A percentile compares a stretch with the other conserved stretches of the same genome.
phyloP scores from a whole-genome alignment of 179 eudicot species.

The Beta corolliflora region DNA sequence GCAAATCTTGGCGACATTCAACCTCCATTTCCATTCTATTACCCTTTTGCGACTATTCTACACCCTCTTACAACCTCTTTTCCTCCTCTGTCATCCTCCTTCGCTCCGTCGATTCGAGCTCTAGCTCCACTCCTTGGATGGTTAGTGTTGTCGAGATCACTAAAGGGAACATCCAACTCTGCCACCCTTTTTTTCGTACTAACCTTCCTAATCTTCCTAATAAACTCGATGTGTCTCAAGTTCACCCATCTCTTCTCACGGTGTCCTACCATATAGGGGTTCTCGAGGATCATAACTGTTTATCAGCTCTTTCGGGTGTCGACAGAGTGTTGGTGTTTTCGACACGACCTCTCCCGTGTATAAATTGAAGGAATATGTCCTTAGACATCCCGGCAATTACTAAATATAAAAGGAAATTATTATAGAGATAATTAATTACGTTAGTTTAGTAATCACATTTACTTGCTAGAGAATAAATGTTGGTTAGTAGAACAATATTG shows the following conservation, averaged over 20 bases:
- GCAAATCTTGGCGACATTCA: background rate
- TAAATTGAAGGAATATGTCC: too few relatives aligned
- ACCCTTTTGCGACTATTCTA: background rate
- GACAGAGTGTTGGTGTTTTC: background rate
- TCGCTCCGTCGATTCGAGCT: background rate
- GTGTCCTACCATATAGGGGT: background rate
- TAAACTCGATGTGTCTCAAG: background rate
- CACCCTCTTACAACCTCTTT: background rate
- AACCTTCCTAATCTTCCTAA: background rate
- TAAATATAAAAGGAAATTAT: too few relatives aligned
- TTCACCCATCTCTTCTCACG: background rate
- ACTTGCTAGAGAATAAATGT: too few relatives aligned
- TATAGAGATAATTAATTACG: too few relatives aligned
- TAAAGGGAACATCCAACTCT: constrained; percentile 10
- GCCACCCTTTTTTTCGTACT: constrained; percentile 1
- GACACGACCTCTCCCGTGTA: background rate
- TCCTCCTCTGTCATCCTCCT: background rate
- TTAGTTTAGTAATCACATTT: too few relatives aligned
- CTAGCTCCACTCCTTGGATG: background rate
- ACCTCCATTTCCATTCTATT: background rate
- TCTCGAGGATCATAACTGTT: background rate
- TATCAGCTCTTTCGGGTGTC: background rate
- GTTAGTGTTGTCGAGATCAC: constrained; percentile 4
- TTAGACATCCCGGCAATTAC: too few relatives aligned
- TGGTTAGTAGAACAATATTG: too few relatives aligned